These are phyloP conservation scores for Saxispiralis lemnorum DNA, from an alignment of 495 filamentous ascomycete species.

Conservation along the genomic window DNA sequence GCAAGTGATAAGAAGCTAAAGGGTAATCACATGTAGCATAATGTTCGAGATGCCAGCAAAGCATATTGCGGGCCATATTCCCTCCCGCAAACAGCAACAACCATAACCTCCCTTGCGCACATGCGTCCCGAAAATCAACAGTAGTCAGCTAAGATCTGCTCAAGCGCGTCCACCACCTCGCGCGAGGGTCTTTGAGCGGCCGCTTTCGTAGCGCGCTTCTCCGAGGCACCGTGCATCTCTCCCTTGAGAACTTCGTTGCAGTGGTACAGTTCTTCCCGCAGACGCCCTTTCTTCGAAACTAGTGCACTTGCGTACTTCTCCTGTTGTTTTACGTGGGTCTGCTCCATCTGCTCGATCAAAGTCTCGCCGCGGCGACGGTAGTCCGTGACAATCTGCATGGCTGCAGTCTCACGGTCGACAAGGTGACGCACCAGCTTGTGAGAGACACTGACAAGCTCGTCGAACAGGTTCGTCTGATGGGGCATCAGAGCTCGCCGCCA, in stretches of 20 bases:
- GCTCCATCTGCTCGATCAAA: constrained; percentile 9
- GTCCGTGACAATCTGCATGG: constrained; percentile 6
- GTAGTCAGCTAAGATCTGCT: no score
- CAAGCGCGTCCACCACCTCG: no score
- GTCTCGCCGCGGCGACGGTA: constrained; percentile 5
- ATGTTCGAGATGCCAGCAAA: no score
- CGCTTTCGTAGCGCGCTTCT: no score
- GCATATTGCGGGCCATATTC: no score
- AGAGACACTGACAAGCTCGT: constrained; percentile 12
- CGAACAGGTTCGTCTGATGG: constrained; percentile 14
- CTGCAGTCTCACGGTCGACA: constrained; percentile 10
- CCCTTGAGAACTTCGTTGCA: background rate
- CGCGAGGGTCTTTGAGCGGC: no score
- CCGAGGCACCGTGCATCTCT: background rate
- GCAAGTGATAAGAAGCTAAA: no score
- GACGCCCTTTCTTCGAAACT: background rate
- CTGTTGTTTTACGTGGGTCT: background rate
- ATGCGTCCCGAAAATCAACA: no score
- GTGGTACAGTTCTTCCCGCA: background rate
- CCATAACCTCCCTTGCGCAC: no score
- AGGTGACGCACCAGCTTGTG: constrained; percentile 10
- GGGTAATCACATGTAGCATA: no score
- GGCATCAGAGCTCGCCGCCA: constrained; percentile 8
- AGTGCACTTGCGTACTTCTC: constrained; percentile 2
- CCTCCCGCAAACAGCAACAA: no score